Conservation (phyloP, 2,329 filamentous ascomycete genomes). For the Penicillium concentricum region DNA sequence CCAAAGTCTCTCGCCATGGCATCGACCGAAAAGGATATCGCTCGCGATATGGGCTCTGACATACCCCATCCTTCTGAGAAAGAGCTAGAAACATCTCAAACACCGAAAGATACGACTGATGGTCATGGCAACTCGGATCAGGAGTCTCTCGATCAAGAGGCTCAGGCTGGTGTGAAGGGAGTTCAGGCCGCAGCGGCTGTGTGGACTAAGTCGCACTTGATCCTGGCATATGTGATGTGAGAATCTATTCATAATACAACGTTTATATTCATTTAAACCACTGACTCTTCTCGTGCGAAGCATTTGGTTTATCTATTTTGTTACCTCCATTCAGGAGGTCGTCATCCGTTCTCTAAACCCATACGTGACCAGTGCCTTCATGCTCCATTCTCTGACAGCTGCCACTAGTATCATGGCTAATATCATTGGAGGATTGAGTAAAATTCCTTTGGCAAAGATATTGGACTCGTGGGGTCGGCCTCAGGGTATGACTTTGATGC, state of each 20-base stretch:
- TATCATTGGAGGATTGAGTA: constrained; percentile 9
- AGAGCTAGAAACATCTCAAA: background rate
- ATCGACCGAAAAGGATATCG: background rate
- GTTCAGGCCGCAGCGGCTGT: constrained; percentile 8
- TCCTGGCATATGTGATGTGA: constrained; percentile 12
- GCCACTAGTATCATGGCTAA: constrained; percentile 12
- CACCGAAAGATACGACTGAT: background rate
- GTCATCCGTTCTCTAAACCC: constrained; percentile 13
- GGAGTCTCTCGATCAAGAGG: constrained; percentile 9
- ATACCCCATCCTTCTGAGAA: background rate
- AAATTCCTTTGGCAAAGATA: constrained; percentile 18
- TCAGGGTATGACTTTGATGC: constrained; percentile 11
- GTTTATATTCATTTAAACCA: background rate
- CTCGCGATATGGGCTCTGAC: background rate
- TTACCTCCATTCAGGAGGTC: constrained; percentile 16
- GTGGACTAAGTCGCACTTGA: constrained; percentile 12
- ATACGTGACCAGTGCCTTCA: constrained; percentile 16
- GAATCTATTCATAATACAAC: background rate
- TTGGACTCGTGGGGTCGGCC: constrained; percentile 20
- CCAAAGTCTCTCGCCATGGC: background rate
- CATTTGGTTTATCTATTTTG: constrained; percentile 14
- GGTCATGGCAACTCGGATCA: background rate
- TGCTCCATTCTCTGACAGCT: constrained; percentile 11
- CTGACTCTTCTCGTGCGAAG: background rate
- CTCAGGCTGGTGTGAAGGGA: constrained; percentile 13